Evolutionary conservation across 345 rosid species (phyloP), one percentile per base, ranked within the genome.

Genomic region (Mercurialis annua): DNA sequence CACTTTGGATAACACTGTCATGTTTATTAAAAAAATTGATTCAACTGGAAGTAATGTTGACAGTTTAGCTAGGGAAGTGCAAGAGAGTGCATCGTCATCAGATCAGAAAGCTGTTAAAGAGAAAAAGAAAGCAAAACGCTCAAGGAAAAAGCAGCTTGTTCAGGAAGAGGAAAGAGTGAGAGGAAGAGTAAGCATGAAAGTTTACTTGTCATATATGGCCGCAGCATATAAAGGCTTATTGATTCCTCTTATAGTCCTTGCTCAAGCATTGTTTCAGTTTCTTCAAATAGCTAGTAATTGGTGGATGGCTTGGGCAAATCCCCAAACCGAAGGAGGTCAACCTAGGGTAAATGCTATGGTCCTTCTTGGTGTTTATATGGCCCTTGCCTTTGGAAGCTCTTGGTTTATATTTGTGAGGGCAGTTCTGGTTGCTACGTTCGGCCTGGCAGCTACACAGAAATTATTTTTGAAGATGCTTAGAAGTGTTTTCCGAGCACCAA

Each of bases 271-370:
- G 71, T 94, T 94, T 73, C 99, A 94, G 57, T 92, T 94, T 80
- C 99, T 94, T 68, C 99, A 94, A 82, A 94, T 94, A 72, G 93
- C 97, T 77, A 86, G 99, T 80, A 94, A 83, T 75, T 94, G 99
- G 99, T 94, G 99, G 99, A 94, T 94, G 99, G 99, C 99, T 65
- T 94, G 99, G 99, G 98, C 98, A 50, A 94, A 92, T 80, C 99
- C 99, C 67, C 99, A 91, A 73, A 89, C 92, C 17, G 96, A 85
- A 85, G 99, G 97, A 61, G 99, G 85, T 64, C 78, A 78, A 65
- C 82, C 99, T 33, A 94, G 86, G 84, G 97, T 88, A 71, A 70
- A 78, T 73, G 87, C 98, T 17, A 86, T 90, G 81, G 85, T 83
- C 74, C 96, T 94, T 73, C 84, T 94, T 42, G 71, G 88, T 60